phyloP scores from a whole-genome alignment of 164 flowering plant species.

The Aristolochia fimbriata region DNA sequence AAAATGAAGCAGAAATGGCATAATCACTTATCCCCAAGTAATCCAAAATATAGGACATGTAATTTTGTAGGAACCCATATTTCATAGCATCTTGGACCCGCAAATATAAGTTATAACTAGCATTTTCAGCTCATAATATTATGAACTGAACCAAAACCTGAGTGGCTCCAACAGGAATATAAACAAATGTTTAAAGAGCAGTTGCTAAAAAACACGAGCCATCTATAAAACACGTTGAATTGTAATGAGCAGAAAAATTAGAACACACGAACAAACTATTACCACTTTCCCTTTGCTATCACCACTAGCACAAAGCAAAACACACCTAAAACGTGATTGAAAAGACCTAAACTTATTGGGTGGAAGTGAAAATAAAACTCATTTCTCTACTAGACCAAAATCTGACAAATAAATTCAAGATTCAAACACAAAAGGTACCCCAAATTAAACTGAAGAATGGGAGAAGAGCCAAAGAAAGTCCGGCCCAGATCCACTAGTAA shows the following conservation, averaged over 20 bases:
- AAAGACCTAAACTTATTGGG: background rate
- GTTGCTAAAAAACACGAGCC: too few relatives aligned
- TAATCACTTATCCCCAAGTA: background rate
- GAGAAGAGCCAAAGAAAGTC: constrained; percentile 36
- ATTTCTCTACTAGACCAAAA: background rate
- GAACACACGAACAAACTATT: background rate
- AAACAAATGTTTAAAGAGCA: too few relatives aligned
- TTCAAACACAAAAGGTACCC: constrained; percentile 28
- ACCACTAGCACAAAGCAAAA: background rate
- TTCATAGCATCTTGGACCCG: too few relatives aligned
- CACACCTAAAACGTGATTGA: background rate
- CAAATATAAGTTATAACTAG: too few relatives aligned
- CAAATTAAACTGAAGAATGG: constrained; percentile 30
- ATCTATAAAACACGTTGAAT: too few relatives aligned
- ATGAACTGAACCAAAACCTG: too few relatives aligned
- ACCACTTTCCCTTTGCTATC: background rate
- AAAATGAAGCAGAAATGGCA: background rate
- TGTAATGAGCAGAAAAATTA: background rate
- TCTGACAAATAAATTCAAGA: background rate
- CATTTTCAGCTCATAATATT: too few relatives aligned
- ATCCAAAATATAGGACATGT: background rate
- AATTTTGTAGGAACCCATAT: background rate
- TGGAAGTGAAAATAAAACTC: background rate
- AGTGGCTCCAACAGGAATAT: too few relatives aligned
- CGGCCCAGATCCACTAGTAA: constrained; percentile 27